Base-by-base conservation (phyloP, 2,329 filamentous ascomycete genomes). In the Penicillium vulpinum region DNA sequence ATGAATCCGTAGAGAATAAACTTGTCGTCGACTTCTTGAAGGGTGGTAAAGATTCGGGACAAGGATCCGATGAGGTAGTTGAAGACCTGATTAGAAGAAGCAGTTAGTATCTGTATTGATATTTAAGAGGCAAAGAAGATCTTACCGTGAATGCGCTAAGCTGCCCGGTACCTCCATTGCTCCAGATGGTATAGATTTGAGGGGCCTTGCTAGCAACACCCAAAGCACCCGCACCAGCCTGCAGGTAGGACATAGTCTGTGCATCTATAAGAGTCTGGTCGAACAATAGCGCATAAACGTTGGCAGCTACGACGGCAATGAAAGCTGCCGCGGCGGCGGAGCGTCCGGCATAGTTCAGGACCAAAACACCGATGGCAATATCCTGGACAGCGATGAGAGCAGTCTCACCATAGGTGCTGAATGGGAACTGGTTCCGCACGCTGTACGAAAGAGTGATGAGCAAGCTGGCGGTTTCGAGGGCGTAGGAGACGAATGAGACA, bases 21-120 rank as follows among this genome's bases (percentile, higher is more conserved):
- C 77, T 92, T 92, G 77, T 99, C 94, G 74, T 96, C 90, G 58
- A 99, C 94, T 80, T 99, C 94, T 72, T 97, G 92, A 56, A 99
- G 81, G 9, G 95, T 99, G 31, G 94, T 99, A 77, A 97, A 99
- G 79, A 99, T 96, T 72, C 94, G 90, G 26, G 91, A 90, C 57
- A 97, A 85, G 41, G 92, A 96, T 38, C 95, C 94, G 67, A 88
- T 82, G 69, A 99, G 90, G 78, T 96, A 99, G 82, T 97, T 97
- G 84, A 99, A 96, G 66, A 99, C 92, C 92, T 97, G 46, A 11
- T 24, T 26, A 62, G 7, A 39, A 47, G 8, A 16, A 21, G 21
- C 10, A 59, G 41, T 60, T 49, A 60, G 59, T 26, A 13, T 29
- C 10, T 10, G 38, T 7, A 7, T 21, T 11, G 28, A 13, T 8